These are phyloP conservation scores for Saturnispora zaruensis DNA, from an alignment of 805 yeast species.

Conservation along the genomic window DNA sequence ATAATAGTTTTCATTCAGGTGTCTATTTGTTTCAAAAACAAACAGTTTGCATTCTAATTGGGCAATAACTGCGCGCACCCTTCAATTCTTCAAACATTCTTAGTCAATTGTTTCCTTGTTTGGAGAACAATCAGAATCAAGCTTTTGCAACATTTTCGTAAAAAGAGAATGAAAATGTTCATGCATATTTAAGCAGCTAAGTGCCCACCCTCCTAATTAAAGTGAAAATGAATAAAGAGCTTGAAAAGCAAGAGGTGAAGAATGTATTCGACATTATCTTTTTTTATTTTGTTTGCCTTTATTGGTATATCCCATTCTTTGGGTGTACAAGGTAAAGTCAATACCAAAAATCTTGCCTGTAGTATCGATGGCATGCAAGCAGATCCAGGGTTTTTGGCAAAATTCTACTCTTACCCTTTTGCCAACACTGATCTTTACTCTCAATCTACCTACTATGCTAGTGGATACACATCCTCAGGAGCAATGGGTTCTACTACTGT, in stretches of 20 bases:
- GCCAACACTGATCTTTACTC: conserved; percentile 4
- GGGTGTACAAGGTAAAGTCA: neutral
- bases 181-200: too few relatives aligned
- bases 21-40: too few relatives aligned
- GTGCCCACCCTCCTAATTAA: neutral
- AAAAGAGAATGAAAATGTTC: too few relatives aligned
- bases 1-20: neutral
- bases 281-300: neutral
- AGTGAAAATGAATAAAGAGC: too few relatives aligned
- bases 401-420: neutral
- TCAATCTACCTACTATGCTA: conserved; percentile 8
- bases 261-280: neutral
- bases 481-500: conserved; percentile 6
- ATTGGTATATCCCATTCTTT: neutral
- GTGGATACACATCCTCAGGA: conserved; percentile 1
- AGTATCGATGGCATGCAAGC: neutral
- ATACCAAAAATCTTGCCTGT: conserved; percentile 1
- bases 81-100: neutral
- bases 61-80: neutral
- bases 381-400: neutral
- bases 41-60: neutral
- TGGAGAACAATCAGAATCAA: neutral
- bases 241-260: too few relatives aligned
- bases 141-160: neutral
- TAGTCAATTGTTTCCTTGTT: neutral